These are phyloP conservation scores for Monilinia fructicola DNA, from an alignment of 2,329 filamentous ascomycete genomes.

Conservation along the genomic window DNA sequence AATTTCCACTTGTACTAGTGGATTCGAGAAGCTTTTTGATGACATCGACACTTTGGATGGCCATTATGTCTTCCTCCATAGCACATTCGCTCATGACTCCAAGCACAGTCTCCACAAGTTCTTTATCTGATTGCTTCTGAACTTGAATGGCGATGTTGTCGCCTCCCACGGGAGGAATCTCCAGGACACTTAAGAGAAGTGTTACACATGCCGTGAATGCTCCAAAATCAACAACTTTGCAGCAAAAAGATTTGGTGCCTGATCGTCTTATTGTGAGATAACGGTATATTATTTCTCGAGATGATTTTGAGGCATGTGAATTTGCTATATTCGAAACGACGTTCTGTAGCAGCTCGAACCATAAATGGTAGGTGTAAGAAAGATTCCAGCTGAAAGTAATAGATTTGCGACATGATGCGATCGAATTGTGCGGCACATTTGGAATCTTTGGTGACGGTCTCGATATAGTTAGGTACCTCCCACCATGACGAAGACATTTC, in stretches of 20 bases:
- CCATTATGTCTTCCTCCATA: slow-evolving; percentile 30
- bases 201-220: slow-evolving; percentile 38
- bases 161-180: slow-evolving; percentile 23
- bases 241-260: slow-evolving; percentile 34
- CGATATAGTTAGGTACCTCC: slow-evolving; percentile 31
- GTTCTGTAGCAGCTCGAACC: slow-evolving; percentile 38
- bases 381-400: slow-evolving; percentile 37
- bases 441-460: slow-evolving; percentile 20
- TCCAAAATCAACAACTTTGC: slow-evolving; percentile 38
- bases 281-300: slow-evolving; percentile 35
- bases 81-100: slow-evolving; percentile 32
- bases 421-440: slow-evolving; percentile 28
- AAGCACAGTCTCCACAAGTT: slow-evolving; percentile 33
- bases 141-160: slow-evolving; percentile 26
- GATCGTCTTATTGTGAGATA: slow-evolving; percentile 33
- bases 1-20: slow-evolving; percentile 28
- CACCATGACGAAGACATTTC: slow-evolving; percentile 38
- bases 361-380: slow-evolving; percentile 40
- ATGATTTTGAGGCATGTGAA: slow-evolving; percentile 38
- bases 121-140: slow-evolving; percentile 32
- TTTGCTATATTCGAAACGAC: slow-evolving; percentile 40
- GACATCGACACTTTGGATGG: slow-evolving; percentile 36
- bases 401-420: slow-evolving; percentile 37
- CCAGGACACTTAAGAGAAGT: slow-evolving; percentile 35
- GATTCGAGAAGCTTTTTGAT: slow-evolving; percentile 36